Conservation (phyloP, 2,329 filamentous ascomycete genomes). For the Parasarocladium wereldwijsianum region DNA sequence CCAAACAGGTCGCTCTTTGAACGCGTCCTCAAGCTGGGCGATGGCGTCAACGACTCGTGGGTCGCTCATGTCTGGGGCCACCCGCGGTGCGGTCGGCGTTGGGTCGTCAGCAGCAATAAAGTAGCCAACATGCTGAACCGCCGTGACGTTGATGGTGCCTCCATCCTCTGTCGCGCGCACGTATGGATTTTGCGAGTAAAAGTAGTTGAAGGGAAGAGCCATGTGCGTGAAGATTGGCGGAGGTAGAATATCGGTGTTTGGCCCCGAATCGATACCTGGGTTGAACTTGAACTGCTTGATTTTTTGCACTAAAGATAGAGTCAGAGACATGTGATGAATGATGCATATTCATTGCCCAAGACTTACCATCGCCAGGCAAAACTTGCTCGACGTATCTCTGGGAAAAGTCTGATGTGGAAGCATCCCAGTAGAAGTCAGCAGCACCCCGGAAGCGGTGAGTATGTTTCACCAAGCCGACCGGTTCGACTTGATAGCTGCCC, state of each 20-base stretch:
- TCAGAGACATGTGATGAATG: neutral
- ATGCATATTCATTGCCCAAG: too few species aligned
- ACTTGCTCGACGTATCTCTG: conserved; percentile 56
- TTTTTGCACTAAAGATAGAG: conserved; percentile 24
- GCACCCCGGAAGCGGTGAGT: conserved; percentile 81
- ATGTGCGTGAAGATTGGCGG: conserved; percentile 67
- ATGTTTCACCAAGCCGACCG: conserved; percentile 58
- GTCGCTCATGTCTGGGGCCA: conserved; percentile 44
- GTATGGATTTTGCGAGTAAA: conserved; percentile 75
- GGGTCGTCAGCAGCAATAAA: conserved; percentile 48
- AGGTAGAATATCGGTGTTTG: conserved; percentile 58
- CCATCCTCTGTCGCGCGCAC: conserved; percentile 48
- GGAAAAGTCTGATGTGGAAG: conserved; percentile 53
- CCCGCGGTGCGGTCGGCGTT: conserved; percentile 43
- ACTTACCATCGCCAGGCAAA: conserved; percentile 53
- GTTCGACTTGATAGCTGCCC: conserved; percentile 50
- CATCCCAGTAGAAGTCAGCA: conserved; percentile 76
- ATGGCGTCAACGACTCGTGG: conserved; percentile 50
- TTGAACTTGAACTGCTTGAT: conserved; percentile 51
- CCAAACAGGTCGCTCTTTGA: conserved; percentile 68
- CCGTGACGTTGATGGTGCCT: conserved; percentile 42
- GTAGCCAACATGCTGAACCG: conserved; percentile 42
- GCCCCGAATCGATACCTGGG: conserved; percentile 41
- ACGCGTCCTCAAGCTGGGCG: conserved; percentile 44
- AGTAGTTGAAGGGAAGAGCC: conserved; percentile 60